Evolutionary conservation across 2,329 filamentous ascomycete species (phyloP).

Genomic region (Cladosporium colombiae): DNA sequence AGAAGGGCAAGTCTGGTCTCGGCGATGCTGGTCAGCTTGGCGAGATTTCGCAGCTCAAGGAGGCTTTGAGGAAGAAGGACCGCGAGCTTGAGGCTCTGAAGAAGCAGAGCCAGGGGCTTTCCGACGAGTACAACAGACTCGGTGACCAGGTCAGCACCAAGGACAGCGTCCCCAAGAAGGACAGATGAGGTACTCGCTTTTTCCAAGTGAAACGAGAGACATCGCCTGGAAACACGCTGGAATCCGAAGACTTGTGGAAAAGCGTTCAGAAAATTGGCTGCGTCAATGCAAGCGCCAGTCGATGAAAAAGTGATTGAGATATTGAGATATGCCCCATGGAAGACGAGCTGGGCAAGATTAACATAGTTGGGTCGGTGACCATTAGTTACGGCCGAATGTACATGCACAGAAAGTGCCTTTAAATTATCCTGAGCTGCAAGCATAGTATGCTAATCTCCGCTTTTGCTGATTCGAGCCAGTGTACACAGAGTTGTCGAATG

Average conservation of each 20-base stretch:
- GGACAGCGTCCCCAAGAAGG: constrained; percentile 56
- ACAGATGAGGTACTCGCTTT: constrained; percentile 44
- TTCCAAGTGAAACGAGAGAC: neutral
- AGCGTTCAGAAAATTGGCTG: neutral
- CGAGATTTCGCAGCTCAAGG: constrained; percentile 69
- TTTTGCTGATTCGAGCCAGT: neutral
- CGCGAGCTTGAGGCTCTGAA: constrained; percentile 82
- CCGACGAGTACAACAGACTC: constrained; percentile 81
- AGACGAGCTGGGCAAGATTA: neutral
- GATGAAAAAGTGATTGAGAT: neutral
- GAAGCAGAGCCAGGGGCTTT: constrained; percentile 85
- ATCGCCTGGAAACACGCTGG: neutral
- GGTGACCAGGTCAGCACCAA: constrained; percentile 75
- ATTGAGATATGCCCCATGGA: neutral
- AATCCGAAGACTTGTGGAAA: too few relatives aligned
- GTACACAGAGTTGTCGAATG: neutral
- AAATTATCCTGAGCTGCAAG: neutral
- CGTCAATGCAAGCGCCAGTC: neutral
- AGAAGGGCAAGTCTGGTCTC: constrained; percentile 69
- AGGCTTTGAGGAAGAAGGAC: constrained; percentile 72
- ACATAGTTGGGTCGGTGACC: neutral
- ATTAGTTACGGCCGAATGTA: neutral
- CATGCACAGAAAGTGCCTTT: neutral
- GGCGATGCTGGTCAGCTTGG: constrained; percentile 71
- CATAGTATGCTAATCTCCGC: neutral